Evolutionary conservation across 331 rosid genomes (phyloP).

Genomic region (Phaseolus coccineus): DNA sequence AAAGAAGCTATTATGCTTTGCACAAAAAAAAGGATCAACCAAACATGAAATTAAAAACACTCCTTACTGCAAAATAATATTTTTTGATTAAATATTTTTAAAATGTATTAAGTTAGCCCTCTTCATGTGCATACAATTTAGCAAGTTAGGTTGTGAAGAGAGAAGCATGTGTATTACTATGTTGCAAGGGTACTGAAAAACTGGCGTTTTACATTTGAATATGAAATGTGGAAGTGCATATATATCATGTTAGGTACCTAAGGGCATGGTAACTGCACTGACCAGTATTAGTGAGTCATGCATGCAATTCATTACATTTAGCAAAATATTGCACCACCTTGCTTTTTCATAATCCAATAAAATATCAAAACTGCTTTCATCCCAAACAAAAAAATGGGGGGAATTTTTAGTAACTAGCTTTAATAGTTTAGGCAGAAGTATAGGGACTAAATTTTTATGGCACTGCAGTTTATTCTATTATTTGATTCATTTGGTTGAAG

Average conservation of each 20-base stretch:
- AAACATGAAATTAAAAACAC: constrained; percentile 4
- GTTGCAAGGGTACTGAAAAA: constrained; percentile 13
- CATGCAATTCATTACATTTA: constrained; percentile 26
- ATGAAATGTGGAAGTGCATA: not conserved
- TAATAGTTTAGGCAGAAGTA: constrained; percentile 7
- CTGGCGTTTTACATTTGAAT: not conserved
- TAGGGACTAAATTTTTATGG: not conserved
- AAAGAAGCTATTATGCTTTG: constrained; percentile 22
- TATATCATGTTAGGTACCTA: not conserved
- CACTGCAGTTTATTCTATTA: constrained; percentile 28
- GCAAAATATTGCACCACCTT: constrained; percentile 2
- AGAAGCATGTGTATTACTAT: not conserved
- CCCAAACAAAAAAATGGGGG: constrained; percentile 20
- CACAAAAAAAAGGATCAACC: constrained; percentile 28
- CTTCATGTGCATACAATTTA: constrained; percentile 27
- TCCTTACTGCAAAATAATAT: constrained; percentile 6
- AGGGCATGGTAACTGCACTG: constrained; percentile 6
- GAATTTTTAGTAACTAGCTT: constrained; percentile 3
- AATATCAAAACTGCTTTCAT: not conserved
- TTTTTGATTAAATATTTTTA: constrained; percentile 5
- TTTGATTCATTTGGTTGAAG: constrained; percentile 18
- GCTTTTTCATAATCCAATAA: constrained; percentile 22
- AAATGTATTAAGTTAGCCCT: constrained; percentile 1
- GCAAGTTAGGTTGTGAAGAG: not conserved
- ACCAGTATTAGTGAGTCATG: constrained; percentile 9